Evolutionary conservation across 768 basidiomycete genomes (phyloP).

Genomic region (Calvatia gigantea): DNA sequence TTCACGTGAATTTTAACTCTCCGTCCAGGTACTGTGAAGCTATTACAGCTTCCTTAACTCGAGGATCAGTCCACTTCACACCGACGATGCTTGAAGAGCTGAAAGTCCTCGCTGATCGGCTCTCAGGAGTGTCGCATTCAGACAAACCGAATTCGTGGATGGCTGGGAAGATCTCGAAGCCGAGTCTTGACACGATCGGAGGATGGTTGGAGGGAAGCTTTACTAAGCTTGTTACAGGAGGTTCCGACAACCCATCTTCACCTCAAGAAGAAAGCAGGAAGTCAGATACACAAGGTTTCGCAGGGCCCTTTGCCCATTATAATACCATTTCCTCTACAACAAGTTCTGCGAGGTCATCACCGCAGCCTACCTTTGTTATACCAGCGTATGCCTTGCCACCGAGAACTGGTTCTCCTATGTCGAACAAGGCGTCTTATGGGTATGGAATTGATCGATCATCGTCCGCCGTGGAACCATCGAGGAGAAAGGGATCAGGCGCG

Average conservation of each 20-base stretch:
- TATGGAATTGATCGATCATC: slow-evolving; percentile 64
- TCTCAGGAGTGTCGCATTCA: slow-evolving; percentile 65
- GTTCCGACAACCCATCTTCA: slow-evolving; percentile 53
- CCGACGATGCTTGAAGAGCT: slow-evolving; percentile 67
- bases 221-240: slow-evolving; percentile 94
- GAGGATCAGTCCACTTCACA: slow-evolving; percentile 66
- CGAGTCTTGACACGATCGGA: slow-evolving; percentile 88
- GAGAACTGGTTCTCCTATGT: slow-evolving; percentile 70
- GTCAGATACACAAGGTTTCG: slow-evolving; percentile 37
- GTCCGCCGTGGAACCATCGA: slow-evolving; percentile 73
- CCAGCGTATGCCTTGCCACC: slow-evolving; percentile 38
- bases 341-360: slow-evolving; percentile 73
- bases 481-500: slow-evolving; percentile 48
- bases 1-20: background rate
- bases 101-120: slow-evolving; percentile 73
- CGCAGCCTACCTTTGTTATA: slow-evolving; percentile 53
- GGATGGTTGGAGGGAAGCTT: slow-evolving; percentile 91
- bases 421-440: slow-evolving; percentile 41
- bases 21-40: slow-evolving; percentile 85
- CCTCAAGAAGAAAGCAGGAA: slow-evolving; percentile 32
- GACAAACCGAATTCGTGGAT: slow-evolving; percentile 88
- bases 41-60: slow-evolving; percentile 62
- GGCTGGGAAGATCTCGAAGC: slow-evolving; percentile 79
- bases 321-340: slow-evolving; percentile 85
- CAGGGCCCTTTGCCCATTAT: slow-evolving; percentile 91